Evolutionary conservation across 1,284 basidiomycete species (phyloP).

Genomic region (Anthracocystis panici-leucophaei): DNA sequence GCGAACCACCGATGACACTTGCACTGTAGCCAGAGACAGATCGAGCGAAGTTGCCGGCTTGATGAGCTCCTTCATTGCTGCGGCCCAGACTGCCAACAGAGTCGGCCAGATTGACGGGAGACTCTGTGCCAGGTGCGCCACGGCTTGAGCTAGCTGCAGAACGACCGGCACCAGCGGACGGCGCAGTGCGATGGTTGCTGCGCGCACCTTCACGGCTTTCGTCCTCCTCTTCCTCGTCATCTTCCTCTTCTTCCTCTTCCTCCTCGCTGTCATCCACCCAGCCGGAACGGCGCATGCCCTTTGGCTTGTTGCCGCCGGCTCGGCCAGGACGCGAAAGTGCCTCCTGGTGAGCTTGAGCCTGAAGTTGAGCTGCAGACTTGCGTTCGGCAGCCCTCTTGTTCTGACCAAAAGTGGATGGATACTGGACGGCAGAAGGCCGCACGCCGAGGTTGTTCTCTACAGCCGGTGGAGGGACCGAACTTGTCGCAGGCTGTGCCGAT

Average conservation of each 20-base stretch:
- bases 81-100: slow-evolving; percentile 41
- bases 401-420: slow-evolving; percentile 63
- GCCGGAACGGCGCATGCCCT: slow-evolving; percentile 38
- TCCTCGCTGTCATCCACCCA: slow-evolving; percentile 60
- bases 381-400: slow-evolving; percentile 59
- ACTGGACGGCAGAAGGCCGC: slow-evolving; percentile 31
- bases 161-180: slow-evolving; percentile 10
- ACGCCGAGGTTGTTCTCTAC: slow-evolving; percentile 18
- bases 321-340: slow-evolving; percentile 57
- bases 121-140: slow-evolving; percentile 29
- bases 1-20: slow-evolving; percentile 21
- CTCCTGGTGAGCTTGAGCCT: slow-evolving; percentile 61
- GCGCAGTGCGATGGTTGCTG: not conserved
- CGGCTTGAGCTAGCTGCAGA: slow-evolving; percentile 35
- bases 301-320: slow-evolving; percentile 43
- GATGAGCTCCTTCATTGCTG: slow-evolving; percentile 15
- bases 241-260: slow-evolving; percentile 59
- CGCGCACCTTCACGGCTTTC: slow-evolving; percentile 30
- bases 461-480: slow-evolving; percentile 4
- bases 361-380: slow-evolving; percentile 61
- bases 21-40: slow-evolving; percentile 38
- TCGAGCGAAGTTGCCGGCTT: slow-evolving; percentile 26
- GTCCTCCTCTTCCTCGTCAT: slow-evolving; percentile 65
- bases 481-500: slow-evolving; percentile 1
- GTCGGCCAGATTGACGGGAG: slow-evolving; percentile 34